Evolutionary conservation across 1,284 basidiomycete genomes (phyloP).

Genomic region (Ganoderma multipileum): DNA sequence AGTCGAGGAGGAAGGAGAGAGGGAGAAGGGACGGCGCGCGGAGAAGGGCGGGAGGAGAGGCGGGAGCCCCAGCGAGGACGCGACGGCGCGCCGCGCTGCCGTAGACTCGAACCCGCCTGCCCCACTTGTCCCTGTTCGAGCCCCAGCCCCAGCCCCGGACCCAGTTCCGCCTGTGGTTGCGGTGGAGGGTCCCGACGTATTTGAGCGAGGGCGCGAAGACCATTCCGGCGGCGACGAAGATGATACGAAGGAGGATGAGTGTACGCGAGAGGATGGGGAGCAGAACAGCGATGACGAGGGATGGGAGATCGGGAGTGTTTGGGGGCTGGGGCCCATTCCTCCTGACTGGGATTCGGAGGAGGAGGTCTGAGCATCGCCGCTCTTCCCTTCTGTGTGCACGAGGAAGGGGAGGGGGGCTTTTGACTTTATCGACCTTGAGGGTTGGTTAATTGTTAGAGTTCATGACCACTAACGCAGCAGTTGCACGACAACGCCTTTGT

Average conservation of each 20-base stretch:
- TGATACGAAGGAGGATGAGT: neutral
- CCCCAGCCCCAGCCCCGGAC: neutral
- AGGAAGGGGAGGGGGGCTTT: neutral
- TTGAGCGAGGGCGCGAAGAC: neutral
- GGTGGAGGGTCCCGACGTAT: constrained; percentile 1
- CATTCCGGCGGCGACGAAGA: neutral
- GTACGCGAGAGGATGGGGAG: constrained; percentile 1
- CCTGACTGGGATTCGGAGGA: constrained; percentile 17
- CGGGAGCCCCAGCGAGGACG: constrained; percentile 5
- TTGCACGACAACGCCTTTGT: neutral
- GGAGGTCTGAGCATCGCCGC: constrained; percentile 7
- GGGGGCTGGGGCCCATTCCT: constrained; percentile 1
- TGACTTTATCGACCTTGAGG: neutral
- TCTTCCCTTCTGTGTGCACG: neutral
- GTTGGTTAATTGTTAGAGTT: neutral
- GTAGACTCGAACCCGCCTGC: neutral
- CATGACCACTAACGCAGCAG: neutral
- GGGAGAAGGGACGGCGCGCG: constrained; percentile 3
- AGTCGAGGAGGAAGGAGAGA: constrained; percentile 7
- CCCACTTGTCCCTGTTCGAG: neutral
- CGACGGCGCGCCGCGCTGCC: constrained; percentile 2
- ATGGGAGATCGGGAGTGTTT: constrained; percentile 11
- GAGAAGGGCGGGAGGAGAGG: neutral
- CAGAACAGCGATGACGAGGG: constrained; percentile 16
- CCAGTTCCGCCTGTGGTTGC: constrained; percentile 11